Base-by-base conservation (phyloP, 441 rosid genomes). In the Eruca vesicaria region DNA sequence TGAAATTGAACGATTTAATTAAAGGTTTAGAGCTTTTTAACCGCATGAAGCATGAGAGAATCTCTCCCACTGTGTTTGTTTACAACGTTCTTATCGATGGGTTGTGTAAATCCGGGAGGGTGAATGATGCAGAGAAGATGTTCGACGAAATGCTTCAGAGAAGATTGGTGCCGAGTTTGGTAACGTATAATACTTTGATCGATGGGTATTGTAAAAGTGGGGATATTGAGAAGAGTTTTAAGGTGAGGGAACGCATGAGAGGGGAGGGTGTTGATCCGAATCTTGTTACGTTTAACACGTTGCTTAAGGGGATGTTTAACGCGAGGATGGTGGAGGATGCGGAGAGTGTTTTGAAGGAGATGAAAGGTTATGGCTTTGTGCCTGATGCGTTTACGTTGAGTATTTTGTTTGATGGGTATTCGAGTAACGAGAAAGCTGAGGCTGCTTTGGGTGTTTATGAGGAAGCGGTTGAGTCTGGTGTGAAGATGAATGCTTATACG, bases 131-230 rank as follows among this genome's bases (percentile, higher is more conserved):
- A 31, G 86, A 86, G 79, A 78, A 84, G 76, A 5, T 86, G 85
- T 90, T 90, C 66, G 89, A 85, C 73, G 96, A 93, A 84, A 87
- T 90, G 93, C 68, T 61, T 68, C 18, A 38, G 12, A 81, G 81
- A 74, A 80, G 79, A 14, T 59, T 92, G 76, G 62, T 66, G 10
- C 81, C 88, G 0, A 86, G 59, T 48, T 72, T 45, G 69, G 84
- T 94, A 28, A 87, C 97, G 0, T 94, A 88, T 71, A 91, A 89
- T 77, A 82, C 89, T 0, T 81, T 93, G 78, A 83, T 90, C 53
- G 90, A 89, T 36, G 94, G 97, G 43, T 87, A 82, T 65, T 90
- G 90, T 73, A 91, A 87, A 78, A 80, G 66, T 28, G 97, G 89
- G 71, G 84, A 79, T 23, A 68, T 86, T 33, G 91, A 88, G 2